Evolutionary conservation across 2,329 filamentous ascomycete genomes (phyloP).

Genomic region (Camptophora hylomeconis): DNA sequence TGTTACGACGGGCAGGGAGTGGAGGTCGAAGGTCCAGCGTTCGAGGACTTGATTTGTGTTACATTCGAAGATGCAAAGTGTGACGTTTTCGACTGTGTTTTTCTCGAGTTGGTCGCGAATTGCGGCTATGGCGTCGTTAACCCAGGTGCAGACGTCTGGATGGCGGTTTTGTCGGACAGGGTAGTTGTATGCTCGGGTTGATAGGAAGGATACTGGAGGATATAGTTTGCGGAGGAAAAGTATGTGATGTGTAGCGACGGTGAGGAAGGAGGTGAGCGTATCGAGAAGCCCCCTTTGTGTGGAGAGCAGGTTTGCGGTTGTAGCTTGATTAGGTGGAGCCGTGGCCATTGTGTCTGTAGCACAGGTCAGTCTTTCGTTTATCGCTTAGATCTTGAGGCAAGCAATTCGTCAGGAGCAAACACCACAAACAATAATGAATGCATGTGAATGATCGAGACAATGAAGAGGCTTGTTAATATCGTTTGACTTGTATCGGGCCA

Average conservation of each 20-base stretch:
- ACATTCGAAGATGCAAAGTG: slow-evolving; percentile 42
- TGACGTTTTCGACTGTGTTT: slow-evolving; percentile 41
- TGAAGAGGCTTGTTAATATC: no score
- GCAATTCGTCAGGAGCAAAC: no score
- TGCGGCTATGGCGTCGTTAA: slow-evolving; percentile 65
- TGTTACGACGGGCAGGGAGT: slow-evolving; percentile 38
- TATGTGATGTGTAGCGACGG: slow-evolving; percentile 71
- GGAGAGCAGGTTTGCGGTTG: slow-evolving; percentile 27
- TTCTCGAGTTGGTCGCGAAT: slow-evolving; percentile 56
- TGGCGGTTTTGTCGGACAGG: slow-evolving; percentile 77
- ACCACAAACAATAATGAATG: no score
- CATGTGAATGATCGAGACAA: no score
- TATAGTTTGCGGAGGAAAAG: slow-evolving; percentile 74
- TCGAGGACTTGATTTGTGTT: slow-evolving; percentile 41
- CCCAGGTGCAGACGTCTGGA: slow-evolving; percentile 73
- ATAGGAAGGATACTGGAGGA: slow-evolving; percentile 62
- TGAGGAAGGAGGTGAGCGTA: slow-evolving; percentile 65
- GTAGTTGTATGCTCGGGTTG: slow-evolving; percentile 68
- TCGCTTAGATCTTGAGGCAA: no score
- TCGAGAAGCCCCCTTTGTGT: slow-evolving; percentile 31
- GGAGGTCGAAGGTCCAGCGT: slow-evolving; percentile 48
- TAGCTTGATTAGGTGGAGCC: slow-evolving; percentile 10
- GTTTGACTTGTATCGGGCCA: no score
- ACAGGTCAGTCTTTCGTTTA: no score
- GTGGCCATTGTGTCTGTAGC: slow-evolving; percentile 9